Evolutionary conservation across 495 filamentous ascomycete genomes (phyloP).

Genomic region (Evansstolkia leycettana): DNA sequence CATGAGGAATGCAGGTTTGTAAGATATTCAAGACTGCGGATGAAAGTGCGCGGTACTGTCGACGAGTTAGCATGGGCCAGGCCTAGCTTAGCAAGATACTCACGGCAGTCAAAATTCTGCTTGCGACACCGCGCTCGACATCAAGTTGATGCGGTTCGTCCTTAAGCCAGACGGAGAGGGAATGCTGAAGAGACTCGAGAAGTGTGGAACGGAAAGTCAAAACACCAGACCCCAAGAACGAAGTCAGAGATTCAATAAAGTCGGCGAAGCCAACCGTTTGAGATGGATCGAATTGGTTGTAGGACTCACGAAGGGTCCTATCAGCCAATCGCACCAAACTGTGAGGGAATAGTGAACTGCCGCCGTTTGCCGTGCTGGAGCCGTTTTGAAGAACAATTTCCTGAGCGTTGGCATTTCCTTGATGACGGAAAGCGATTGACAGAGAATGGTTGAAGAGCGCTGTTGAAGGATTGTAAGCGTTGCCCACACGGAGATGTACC

Average conservation of each 20-base stretch:
- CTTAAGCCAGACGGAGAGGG: constrained; percentile 21
- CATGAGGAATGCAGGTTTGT: constrained; percentile 19
- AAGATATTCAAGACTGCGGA: constrained; percentile 24
- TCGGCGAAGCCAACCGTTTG: constrained; percentile 13
- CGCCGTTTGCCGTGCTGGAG: not conserved
- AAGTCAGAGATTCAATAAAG: constrained; percentile 29
- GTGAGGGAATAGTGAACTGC: constrained; percentile 11
- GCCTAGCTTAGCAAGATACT: constrained; percentile 8
- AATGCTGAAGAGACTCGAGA: constrained; percentile 19
- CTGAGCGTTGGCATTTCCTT: not conserved
- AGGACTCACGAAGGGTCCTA: constrained; percentile 18
- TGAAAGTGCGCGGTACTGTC: constrained; percentile 24
- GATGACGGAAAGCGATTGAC: constrained; percentile 19
- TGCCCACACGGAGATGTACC: constrained; percentile 7
- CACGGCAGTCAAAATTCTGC: constrained; percentile 27
- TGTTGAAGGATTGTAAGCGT: constrained; percentile 17
- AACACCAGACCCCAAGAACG: constrained; percentile 24
- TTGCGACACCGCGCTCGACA: constrained; percentile 18
- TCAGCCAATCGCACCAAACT: constrained; percentile 16
- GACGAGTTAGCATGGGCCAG: constrained; percentile 9
- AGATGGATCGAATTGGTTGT: constrained; percentile 14
- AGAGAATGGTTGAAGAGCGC: constrained; percentile 23
- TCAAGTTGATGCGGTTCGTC: constrained; percentile 19
- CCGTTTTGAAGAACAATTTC: not conserved
- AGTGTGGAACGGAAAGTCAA: constrained; percentile 17